Evolutionary conservation across 257 asterid genomes (phyloP).

Genomic region (Solanum neorickii): DNA sequence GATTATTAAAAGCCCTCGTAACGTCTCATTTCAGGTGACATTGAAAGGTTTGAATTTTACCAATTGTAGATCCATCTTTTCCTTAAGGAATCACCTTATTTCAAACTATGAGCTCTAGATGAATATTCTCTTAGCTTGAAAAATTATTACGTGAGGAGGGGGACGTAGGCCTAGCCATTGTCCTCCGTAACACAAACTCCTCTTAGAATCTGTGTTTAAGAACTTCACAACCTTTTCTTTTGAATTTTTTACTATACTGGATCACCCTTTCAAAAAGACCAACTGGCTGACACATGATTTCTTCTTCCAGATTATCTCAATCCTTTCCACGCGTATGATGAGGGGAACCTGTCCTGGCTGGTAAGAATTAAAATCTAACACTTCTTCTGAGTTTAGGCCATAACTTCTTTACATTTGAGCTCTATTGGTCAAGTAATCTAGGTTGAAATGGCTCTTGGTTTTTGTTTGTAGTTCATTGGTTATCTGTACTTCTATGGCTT

Average conservation of each 20-base stretch:
- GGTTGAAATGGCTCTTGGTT: background rate
- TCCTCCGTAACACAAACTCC: background rate
- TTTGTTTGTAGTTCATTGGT: background rate
- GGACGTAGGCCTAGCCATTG: background rate
- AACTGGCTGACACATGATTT: background rate
- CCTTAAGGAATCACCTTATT: background rate
- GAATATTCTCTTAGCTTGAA: background rate
- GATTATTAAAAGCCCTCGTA: background rate
- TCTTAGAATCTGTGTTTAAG: background rate
- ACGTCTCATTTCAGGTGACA: background rate
- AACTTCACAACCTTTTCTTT: background rate
- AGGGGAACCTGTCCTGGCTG: conserved; percentile 98
- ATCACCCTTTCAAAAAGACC: background rate
- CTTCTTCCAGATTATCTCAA: conserved; percentile 73
- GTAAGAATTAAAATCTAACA: conserved; percentile 21
- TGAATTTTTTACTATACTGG: background rate
- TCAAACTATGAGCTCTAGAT: background rate
- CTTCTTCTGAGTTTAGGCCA: background rate
- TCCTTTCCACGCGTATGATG: conserved; percentile 93
- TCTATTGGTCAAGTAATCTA: background rate
- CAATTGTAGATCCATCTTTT: background rate
- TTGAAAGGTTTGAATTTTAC: background rate
- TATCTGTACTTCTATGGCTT: background rate
- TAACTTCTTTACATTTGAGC: background rate
- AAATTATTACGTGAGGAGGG: background rate